These are phyloP conservation scores for Bipolaris oryzae DNA, from an alignment of 2,329 filamentous ascomycete species.

Conservation along the genomic window DNA sequence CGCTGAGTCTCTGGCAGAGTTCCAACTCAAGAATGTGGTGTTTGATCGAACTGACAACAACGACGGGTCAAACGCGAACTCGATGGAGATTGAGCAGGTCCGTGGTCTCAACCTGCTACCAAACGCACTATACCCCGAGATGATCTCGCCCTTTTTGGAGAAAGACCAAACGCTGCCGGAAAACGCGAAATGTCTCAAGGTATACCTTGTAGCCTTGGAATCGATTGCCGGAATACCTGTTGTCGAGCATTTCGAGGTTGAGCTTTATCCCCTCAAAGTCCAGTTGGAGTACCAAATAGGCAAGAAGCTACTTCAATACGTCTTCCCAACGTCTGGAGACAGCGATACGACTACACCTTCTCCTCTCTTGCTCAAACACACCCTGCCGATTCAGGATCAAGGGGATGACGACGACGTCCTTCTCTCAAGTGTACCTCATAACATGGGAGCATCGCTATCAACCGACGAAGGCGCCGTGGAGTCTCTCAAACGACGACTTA, in stretches of 20 bases:
- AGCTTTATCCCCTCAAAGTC: constrained; percentile 88
- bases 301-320: constrained; percentile 93
- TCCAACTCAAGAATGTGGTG: constrained; percentile 87
- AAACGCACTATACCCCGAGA: constrained; percentile 92
- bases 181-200: constrained; percentile 82
- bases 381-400: constrained; percentile 52
- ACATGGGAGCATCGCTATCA: constrained; percentile 26
- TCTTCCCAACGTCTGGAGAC: constrained; percentile 79
- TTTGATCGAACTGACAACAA: constrained; percentile 97
- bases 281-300: constrained; percentile 93
- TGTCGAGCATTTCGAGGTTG: constrained; percentile 95
- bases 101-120: constrained; percentile 87
- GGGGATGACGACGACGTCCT: constrained; percentile 53
- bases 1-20: constrained; percentile 85
- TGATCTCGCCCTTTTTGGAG: constrained; percentile 88
- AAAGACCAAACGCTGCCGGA: constrained; percentile 60
- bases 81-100: constrained; percentile 85
- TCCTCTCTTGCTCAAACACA: constrained; percentile 64
- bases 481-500: constrained; percentile 79
- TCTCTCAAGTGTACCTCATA: constrained; percentile 20
- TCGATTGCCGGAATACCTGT: constrained; percentile 97
- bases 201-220: constrained; percentile 98
- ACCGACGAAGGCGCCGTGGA: constrained; percentile 64
- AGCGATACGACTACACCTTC: constrained; percentile 63
- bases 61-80: constrained; percentile 94